Conservation (phyloP, 495 filamentous ascomycete species). For the Trichodelitschia bisporula region DNA sequence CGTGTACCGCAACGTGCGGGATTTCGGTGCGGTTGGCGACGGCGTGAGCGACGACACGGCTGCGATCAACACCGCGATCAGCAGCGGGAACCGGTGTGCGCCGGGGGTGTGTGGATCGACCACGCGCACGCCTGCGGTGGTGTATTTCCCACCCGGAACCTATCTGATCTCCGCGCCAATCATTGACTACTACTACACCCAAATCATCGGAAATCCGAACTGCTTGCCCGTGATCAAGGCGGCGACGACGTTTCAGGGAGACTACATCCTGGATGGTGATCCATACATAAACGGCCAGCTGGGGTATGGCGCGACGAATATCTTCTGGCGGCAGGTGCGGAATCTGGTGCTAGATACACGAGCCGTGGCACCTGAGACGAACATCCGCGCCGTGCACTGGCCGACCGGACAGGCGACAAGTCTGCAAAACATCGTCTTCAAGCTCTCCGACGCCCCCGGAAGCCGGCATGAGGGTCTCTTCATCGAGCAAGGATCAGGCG, state of each 20-base stretch:
- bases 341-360: conserved; percentile 60
- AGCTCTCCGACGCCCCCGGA: conserved; percentile 37
- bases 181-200: conserved; percentile 17
- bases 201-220: conserved; percentile 27
- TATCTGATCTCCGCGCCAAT: conserved; percentile 14
- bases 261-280: conserved; percentile 33
- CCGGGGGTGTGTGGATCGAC: conserved; percentile 18
- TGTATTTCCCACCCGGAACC: conserved; percentile 34
- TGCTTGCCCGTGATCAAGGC: conserved; percentile 39
- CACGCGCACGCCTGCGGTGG: conserved; percentile 23
- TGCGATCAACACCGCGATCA: conserved; percentile 23
- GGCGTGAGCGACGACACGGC: conserved; percentile 25
- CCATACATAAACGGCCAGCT: conserved; percentile 7
- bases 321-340: conserved; percentile 55
- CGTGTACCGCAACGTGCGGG: conserved; percentile 23
- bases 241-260: conserved; percentile 32
- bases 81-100: conserved; percentile 10
- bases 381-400: conserved; percentile 52
- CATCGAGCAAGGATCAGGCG: conserved; percentile 52
- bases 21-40: conserved; percentile 22
- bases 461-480: conserved; percentile 73
- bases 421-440: conserved; percentile 55
- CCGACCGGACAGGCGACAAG: conserved; percentile 44
- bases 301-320: conserved; percentile 29
- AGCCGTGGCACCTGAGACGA: conserved; percentile 24